These are phyloP conservation scores for Aspergillus arachidicola DNA, from an alignment of 2,329 filamentous ascomycete species.

Conservation along the genomic window DNA sequence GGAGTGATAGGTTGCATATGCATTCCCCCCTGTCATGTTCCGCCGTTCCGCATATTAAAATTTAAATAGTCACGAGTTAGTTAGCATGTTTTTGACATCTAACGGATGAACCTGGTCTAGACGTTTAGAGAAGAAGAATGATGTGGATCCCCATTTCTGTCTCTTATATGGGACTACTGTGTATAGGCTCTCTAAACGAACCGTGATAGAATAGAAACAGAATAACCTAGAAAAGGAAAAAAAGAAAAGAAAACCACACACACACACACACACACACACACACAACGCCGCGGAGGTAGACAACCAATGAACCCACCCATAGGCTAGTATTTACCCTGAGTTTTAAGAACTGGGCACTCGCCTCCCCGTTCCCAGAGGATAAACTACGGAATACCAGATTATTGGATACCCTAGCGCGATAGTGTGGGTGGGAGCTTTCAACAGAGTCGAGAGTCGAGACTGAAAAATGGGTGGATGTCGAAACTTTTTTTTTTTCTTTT, in stretches of 20 bases:
- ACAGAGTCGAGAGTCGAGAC: not conserved
- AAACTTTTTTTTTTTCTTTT: not conserved
- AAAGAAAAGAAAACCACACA: too few species aligned
- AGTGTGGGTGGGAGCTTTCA: not conserved
- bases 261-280: not conserved
- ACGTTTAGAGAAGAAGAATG: not conserved
- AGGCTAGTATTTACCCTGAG: not conserved
- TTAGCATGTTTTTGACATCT: slow-evolving; percentile 1
- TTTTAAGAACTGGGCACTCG: not conserved
- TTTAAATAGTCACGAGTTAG: slow-evolving; percentile 7
- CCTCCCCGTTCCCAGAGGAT: not conserved
- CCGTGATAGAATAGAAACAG: not conserved
- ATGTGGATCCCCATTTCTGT: not conserved
- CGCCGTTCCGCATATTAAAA: slow-evolving; percentile 9
- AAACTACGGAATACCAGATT: not conserved
- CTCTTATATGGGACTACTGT: not conserved
- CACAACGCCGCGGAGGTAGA: not conserved
- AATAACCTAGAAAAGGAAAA: not conserved
- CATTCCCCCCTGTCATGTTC: slow-evolving; percentile 8
- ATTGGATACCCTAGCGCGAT: not conserved
- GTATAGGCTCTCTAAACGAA: not conserved
- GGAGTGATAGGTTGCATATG: not conserved
- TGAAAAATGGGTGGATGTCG: not conserved
- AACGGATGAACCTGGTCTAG: not conserved
- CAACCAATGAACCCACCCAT: not conserved